A percentile compares a stretch with the other conserved stretches of the same genome.
phyloP scores from a whole-genome alignment of 2,329 filamentous ascomycete species.

The Pseudocercospora fijiensis region DNA sequence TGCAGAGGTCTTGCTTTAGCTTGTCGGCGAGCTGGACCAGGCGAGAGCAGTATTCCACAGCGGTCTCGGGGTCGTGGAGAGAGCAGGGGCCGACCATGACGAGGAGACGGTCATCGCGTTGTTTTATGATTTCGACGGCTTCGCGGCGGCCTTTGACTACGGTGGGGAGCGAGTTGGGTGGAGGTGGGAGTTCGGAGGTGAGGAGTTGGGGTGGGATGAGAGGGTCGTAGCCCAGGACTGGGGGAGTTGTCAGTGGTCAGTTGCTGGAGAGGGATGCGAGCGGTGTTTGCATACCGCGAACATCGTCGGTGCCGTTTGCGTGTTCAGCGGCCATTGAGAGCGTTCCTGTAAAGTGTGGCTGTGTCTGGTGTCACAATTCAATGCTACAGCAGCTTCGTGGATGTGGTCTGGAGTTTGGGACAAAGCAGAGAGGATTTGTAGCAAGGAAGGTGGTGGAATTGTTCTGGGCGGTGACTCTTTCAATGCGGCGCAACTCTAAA shows the following conservation, averaged over 20 bases:
- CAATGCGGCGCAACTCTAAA: background rate
- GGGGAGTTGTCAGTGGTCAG: conserved; percentile 12
- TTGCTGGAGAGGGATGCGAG: conserved; percentile 2
- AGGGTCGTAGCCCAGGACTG: conserved; percentile 91
- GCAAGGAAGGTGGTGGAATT: background rate
- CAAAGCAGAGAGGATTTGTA: background rate
- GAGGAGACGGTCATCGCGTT: conserved; percentile 79
- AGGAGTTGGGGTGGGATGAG: conserved; percentile 86
- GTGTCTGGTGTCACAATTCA: background rate
- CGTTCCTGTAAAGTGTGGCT: background rate
- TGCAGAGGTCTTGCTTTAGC: conserved; percentile 77
- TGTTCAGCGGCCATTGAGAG: conserved; percentile 23
- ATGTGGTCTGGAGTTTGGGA: background rate
- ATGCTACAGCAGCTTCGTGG: background rate
- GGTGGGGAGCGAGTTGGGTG: conserved; percentile 60
- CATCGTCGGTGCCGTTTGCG: conserved; percentile 47
- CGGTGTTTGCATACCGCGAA: conserved; percentile 49
- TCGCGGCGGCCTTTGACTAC: conserved; percentile 70
- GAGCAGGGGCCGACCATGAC: conserved; percentile 96
- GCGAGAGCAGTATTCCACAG: conserved; percentile 81
- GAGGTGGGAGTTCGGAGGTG: conserved; percentile 75
- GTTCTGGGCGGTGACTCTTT: background rate
- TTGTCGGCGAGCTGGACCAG: conserved; percentile 75
- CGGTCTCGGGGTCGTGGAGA: conserved; percentile 87
- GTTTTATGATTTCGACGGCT: conserved; percentile 72